Conservation (phyloP, 306 rosid genomes). For the Lotus japonicus region DNA sequence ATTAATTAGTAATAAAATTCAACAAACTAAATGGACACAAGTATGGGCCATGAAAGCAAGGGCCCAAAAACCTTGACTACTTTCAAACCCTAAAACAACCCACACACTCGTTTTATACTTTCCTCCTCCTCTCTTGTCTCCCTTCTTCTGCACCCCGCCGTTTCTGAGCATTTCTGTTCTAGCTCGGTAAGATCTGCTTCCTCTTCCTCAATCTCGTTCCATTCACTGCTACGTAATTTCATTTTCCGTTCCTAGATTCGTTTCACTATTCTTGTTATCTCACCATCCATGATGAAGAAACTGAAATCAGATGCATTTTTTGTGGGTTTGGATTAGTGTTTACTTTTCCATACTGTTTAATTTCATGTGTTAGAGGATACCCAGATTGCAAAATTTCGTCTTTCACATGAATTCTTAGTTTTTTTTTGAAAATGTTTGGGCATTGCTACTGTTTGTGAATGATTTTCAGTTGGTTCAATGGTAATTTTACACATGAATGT, state of each 20-base stretch:
- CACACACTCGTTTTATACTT: not conserved
- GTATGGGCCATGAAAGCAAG: not conserved
- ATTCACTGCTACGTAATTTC: not conserved
- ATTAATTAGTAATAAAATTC: too few species aligned
- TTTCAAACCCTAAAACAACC: constrained; percentile 17
- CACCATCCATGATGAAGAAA: not conserved
- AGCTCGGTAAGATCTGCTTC: constrained; percentile 23
- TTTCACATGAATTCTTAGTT: not conserved
- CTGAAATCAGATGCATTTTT: not conserved
- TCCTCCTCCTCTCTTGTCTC: not conserved
- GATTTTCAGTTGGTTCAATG: too few species aligned
- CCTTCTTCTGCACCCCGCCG: constrained; percentile 14
- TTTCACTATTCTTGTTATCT: not conserved
- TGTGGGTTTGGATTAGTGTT: not conserved
- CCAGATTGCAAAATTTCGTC: not conserved
- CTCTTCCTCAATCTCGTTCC: not conserved
- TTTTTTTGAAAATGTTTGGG: too few species aligned
- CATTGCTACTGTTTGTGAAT: too few species aligned
- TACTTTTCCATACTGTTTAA: too few species aligned
- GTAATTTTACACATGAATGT: too few species aligned
- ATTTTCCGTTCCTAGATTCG: not conserved
- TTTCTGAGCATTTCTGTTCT: not conserved
- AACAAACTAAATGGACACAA: not conserved
- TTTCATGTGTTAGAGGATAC: not conserved
- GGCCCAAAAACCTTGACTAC: not conserved